A percentile compares a stretch with the other conserved stretches of the same genome.
Evolutionary conservation across 176 grass and related monocot genomes (phyloP).

Genomic region (Hyparrhenia diplandra): DNA sequence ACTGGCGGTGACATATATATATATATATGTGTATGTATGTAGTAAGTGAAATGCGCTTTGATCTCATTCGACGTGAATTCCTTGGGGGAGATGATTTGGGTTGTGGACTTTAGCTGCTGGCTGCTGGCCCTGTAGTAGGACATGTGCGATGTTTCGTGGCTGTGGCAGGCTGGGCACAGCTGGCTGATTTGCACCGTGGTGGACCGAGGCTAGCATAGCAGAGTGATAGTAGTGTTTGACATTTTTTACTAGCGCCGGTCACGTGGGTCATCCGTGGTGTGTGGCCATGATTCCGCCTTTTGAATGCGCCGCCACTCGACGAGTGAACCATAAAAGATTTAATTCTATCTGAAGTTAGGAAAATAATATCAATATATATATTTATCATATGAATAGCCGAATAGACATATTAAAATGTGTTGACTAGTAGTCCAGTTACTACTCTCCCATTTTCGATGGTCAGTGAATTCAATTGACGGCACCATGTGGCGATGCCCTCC

Average conservation of each 20-base stretch:
- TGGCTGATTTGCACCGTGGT: background rate
- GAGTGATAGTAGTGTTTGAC: background rate
- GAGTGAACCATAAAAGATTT: background rate
- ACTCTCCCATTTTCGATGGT: too few species aligned
- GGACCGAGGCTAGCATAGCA: background rate
- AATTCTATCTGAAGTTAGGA: background rate
- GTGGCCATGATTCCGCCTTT: slow-evolving; percentile 5
- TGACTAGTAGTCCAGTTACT: too few species aligned
- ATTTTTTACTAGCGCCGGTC: background rate
- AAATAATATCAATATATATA: background rate
- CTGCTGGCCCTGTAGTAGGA: background rate
- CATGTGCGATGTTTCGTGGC: slow-evolving; percentile 22
- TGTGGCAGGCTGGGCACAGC: slow-evolving; percentile 1
- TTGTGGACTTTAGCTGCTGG: background rate
- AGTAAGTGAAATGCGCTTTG: slow-evolving; percentile 9
- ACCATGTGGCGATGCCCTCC: background rate
- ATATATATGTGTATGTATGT: too few species aligned
- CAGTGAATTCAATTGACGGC: too few species aligned
- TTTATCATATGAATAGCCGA: background rate
- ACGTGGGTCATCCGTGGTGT: background rate
- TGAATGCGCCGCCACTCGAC: slow-evolving; percentile 10
- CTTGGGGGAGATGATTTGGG: background rate
- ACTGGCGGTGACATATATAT: background rate
- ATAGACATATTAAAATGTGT: background rate
- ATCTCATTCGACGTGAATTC: slow-evolving; percentile 2